These are phyloP conservation scores for Globisporangium nunn DNA, from an alignment of 352 stramenopile species.

Conservation along the genomic window DNA sequence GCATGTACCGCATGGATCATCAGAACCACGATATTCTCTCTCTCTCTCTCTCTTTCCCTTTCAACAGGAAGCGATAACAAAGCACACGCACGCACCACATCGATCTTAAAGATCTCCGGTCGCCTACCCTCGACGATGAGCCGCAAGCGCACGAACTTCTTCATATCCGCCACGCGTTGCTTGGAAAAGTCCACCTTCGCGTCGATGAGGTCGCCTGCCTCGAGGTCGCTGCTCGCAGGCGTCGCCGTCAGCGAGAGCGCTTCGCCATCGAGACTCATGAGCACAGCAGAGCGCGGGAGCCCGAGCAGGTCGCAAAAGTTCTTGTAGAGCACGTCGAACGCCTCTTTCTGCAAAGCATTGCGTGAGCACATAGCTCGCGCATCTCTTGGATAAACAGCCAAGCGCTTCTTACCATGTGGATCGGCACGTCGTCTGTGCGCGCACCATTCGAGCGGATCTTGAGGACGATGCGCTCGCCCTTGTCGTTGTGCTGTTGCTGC, in stretches of 20 bases:
- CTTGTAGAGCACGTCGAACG: constrained; percentile 53
- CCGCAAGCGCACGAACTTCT: constrained; percentile 44
- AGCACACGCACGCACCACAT: constrained; percentile 27
- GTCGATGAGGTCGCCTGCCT: constrained; percentile 59
- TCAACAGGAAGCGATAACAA: neutral
- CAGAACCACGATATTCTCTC: neutral
- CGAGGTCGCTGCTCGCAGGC: constrained; percentile 30
- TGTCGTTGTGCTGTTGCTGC: constrained; percentile 15
- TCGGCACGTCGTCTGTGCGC: constrained; percentile 42
- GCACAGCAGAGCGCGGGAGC: constrained; percentile 43
- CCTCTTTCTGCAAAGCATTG: constrained; percentile 33
- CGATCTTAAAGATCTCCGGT: constrained; percentile 64
- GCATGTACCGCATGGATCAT: constrained; percentile 14
- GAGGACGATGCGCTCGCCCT: constrained; percentile 45
- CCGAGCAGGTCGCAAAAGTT: constrained; percentile 62
- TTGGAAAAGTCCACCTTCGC: constrained; percentile 67
- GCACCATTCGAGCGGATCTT: constrained; percentile 56
- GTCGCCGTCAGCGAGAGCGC: constrained; percentile 21
- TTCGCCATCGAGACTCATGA: constrained; percentile 58
- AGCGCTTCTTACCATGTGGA: constrained; percentile 32
- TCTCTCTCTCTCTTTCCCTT: too few relatives aligned
- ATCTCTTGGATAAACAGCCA: too few relatives aligned
- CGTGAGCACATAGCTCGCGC: neutral
- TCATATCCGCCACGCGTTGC: constrained; percentile 37
- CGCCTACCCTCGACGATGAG: constrained; percentile 45